Conservation (phyloP, 306 rosid species). For the Aeschynomene evenia region DNA sequence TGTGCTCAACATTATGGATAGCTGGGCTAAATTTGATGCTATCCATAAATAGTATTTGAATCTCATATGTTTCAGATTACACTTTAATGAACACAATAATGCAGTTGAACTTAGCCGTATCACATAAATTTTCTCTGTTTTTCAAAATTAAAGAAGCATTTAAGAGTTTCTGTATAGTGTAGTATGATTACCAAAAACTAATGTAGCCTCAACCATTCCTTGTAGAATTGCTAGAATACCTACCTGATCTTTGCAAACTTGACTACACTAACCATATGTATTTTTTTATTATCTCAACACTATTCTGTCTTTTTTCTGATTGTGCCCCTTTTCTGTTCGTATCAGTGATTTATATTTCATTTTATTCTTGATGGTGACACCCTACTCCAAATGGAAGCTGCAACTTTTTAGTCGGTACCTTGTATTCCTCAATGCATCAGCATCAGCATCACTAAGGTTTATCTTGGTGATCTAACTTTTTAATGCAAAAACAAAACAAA, state of each 20-base stretch:
- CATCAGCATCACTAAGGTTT: neutral
- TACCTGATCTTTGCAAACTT: neutral
- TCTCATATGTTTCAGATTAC: neutral
- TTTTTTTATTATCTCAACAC: neutral
- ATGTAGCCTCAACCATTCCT: neutral
- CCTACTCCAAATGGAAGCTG: slow-evolving; percentile 2
- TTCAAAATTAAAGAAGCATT: neutral
- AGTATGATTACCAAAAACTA: no score
- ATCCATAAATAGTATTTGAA: neutral
- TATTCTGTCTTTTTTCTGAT: no score
- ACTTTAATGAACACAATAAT: neutral
- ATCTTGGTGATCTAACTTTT: neutral
- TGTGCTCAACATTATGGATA: neutral
- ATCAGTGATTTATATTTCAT: neutral
- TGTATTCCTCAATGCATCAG: neutral
- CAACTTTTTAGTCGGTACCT: neutral
- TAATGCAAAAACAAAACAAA: neutral
- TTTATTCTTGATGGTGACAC: slow-evolving; percentile 10
- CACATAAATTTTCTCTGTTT: neutral
- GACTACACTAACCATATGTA: neutral
- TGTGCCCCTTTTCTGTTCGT: no score
- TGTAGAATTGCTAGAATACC: neutral
- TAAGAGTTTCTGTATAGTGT: neutral
- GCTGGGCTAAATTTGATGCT: neutral
- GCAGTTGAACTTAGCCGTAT: neutral